Evolutionary conservation across 2,329 filamentous ascomycete genomes (phyloP), one percentile per base, ranked within the genome.

Genomic region (Capronia coronata): DNA sequence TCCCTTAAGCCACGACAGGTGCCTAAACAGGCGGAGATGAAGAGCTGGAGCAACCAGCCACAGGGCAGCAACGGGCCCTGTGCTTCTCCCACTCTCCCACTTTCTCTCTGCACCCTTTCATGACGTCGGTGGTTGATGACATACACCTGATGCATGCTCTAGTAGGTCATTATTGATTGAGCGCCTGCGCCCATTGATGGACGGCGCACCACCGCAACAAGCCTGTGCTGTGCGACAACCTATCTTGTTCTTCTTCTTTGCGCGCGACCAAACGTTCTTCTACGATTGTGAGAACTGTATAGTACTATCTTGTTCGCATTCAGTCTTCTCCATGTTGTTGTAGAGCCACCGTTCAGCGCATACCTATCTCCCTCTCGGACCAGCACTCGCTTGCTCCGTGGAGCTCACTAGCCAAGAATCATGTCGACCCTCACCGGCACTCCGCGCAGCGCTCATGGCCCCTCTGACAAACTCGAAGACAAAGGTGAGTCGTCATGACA

Each of bases 381-480:
- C 11, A 41, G 19, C 22, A 23, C n/a, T 21, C 38, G 7, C 19
- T 41, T n/a, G 29, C 40, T 32, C 23, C 5, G 13, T 9, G 23
- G n/a, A 23, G 4, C 21, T 2, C 23, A 11, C 35, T 8, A 45
- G 38, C 51, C 39, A 53, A 60, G 43, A n/a, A 51, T 46, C 59
- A 58, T 55, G 54, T 49, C 54, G 32, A 46, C 53, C 44, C 51
- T 37, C 44, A 48, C 39, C 32, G 43, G 38, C 38, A 43, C 40
- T 49, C 43, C 45, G 23, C 38, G 42, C 45, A 51, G 38, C 46
- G 35, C 39, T 44, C 35, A 47, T 43, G 32, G 46, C 9, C 50
- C 44, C 27, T 55, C 61, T 21, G 52, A 46, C 59, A 65, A 60
- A 55, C 64, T 70, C 39, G 65, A 69, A 57, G 66, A 69, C 45